A percentile compares a stretch with the other conserved stretches of the same genome.
Conservation (phyloP, 2,329 filamentous ascomycete species). For the Epichloe uncinata region DNA sequence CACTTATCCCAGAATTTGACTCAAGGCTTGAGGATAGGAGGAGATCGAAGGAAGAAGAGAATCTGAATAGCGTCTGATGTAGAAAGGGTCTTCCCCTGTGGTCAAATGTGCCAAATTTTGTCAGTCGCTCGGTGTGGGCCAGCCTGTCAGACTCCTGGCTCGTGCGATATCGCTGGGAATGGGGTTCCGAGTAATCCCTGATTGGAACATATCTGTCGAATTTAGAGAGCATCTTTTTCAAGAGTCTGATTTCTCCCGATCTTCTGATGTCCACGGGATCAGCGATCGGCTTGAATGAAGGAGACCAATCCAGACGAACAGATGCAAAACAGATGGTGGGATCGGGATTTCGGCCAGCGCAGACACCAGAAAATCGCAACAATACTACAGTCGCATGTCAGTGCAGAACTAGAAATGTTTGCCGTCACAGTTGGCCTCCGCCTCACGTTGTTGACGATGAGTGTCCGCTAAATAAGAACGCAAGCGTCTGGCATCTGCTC, state of each 20-base stretch:
- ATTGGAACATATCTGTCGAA: conserved; percentile 39
- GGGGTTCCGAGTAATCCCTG: conserved; percentile 21
- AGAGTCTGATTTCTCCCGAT: background rate
- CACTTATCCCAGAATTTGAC: background rate
- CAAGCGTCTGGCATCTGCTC: background rate
- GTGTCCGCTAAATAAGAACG: no score
- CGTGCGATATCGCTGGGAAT: conserved; percentile 32
- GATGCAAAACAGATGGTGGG: background rate
- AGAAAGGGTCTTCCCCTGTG: background rate
- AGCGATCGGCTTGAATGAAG: background rate
- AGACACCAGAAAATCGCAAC: background rate
- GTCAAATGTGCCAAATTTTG: conserved; percentile 16
- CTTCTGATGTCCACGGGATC: background rate
- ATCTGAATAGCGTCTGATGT: background rate
- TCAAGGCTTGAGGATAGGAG: background rate
- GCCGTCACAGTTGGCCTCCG: background rate
- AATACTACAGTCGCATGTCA: background rate
- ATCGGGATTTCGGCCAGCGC: background rate
- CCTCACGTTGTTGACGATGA: background rate
- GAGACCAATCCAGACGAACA: background rate
- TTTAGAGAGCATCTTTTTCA: background rate
- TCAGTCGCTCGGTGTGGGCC: conserved; percentile 29
- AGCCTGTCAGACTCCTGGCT: conserved; percentile 29
- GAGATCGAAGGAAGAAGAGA: background rate
- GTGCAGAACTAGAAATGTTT: background rate